Evolutionary conservation across 352 stramenopile genomes (phyloP).

Genomic region (Hyaloperonospora arabidopsidis): DNA sequence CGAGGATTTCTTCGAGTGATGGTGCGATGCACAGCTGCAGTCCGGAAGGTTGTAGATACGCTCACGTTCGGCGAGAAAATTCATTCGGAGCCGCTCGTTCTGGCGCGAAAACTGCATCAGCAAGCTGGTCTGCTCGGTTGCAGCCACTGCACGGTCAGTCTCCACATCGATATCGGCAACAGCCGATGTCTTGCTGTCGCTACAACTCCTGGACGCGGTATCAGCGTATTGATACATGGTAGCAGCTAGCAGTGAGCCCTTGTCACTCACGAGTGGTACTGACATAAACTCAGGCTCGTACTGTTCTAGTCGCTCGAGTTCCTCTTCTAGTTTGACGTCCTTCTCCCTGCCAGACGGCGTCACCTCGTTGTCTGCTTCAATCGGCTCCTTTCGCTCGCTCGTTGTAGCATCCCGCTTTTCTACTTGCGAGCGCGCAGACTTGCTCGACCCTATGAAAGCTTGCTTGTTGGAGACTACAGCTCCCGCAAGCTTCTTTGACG

Average conservation of each 20-base stretch:
- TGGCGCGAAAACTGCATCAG: conserved; percentile 43
- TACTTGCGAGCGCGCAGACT: conserved; percentile 2
- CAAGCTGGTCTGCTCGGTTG: conserved; percentile 33
- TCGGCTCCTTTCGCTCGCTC: conserved; percentile 1
- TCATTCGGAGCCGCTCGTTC: conserved; percentile 42
- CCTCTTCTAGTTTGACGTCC: conserved; percentile 24
- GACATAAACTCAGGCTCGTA: conserved; percentile 36
- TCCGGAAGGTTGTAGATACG: conserved; percentile 42
- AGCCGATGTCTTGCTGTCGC: conserved; percentile 1
- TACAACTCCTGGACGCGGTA: background rate
- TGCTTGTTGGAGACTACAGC: conserved; percentile 13
- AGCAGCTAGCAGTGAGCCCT: conserved; percentile 32
- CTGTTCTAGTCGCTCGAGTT: conserved; percentile 34
- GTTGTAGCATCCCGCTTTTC: background rate
- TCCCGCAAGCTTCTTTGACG: conserved; percentile 6
- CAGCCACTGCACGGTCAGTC: conserved; percentile 5
- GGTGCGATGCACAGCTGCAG: conserved; percentile 28
- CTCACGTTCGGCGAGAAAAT: conserved; percentile 37
- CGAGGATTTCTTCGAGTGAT: conserved; percentile 23
- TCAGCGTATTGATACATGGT: conserved; percentile 37
- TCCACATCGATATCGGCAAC: conserved; percentile 10
- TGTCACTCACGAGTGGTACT: conserved; percentile 33
- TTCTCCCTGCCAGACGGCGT: conserved; percentile 6
- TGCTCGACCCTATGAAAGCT: conserved; percentile 12
- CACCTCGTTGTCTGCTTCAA: conserved; percentile 3